phyloP scores from a whole-genome alignment of 1,139 yeast genomes.

The Arxiozyma slooffiae region DNA sequence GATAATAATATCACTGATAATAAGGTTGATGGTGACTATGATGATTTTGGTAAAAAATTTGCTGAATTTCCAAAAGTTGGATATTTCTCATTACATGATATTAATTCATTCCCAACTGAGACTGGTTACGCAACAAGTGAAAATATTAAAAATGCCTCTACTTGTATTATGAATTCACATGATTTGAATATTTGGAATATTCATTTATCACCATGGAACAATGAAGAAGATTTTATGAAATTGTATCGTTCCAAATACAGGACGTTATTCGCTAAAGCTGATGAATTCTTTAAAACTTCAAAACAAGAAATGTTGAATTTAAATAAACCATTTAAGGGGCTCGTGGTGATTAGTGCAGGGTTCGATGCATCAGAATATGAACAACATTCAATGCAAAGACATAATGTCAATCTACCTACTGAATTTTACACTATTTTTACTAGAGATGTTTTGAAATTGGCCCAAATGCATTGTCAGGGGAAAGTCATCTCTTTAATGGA shows the following conservation, averaged over 20 bases:
- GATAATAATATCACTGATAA: not conserved
- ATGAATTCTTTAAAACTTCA: constrained; percentile 49
- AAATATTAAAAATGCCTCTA: constrained; percentile 65
- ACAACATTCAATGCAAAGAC: constrained; percentile 76
- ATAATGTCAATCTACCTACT: constrained; percentile 75
- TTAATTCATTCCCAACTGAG: constrained; percentile 81
- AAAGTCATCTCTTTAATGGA: constrained; percentile 63
- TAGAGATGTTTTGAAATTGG: constrained; percentile 57
- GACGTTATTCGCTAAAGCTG: constrained; percentile 56
- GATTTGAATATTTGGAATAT: constrained; percentile 78
- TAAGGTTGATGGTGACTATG: constrained; percentile 27
- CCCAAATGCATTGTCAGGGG: constrained; percentile 51
- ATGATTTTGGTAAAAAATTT: constrained; percentile 46
- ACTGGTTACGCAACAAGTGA: constrained; percentile 65
- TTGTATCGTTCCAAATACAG: constrained; percentile 57
- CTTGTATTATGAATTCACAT: constrained; percentile 67
- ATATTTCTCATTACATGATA: constrained; percentile 76
- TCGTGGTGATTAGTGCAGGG: constrained; percentile 72
- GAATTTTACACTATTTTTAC: constrained; percentile 69
- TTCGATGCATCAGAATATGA: constrained; percentile 86
- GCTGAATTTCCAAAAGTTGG: constrained; percentile 61
- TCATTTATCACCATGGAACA: constrained; percentile 59
- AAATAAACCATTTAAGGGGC: constrained; percentile 50
- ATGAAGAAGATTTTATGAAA: constrained; percentile 53
- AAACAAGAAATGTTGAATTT: constrained; percentile 37